Evolutionary conservation across 208 protist species (phyloP).

Genomic region (Angomonas desouzai): DNA sequence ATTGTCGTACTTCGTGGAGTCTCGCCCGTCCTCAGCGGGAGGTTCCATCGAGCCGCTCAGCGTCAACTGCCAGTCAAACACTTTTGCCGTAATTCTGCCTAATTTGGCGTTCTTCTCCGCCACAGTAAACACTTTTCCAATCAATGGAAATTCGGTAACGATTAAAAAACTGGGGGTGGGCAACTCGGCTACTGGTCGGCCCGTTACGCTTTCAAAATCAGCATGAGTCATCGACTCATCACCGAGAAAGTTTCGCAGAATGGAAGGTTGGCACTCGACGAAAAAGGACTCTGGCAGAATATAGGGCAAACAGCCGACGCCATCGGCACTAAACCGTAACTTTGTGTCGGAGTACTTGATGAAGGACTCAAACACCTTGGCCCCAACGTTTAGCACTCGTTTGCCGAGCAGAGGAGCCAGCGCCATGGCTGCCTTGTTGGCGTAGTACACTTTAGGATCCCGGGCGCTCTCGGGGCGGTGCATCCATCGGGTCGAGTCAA

Average conservation of each 20-base stretch:
- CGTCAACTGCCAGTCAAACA: slow-evolving; percentile 58
- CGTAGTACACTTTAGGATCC: slow-evolving; percentile 81
- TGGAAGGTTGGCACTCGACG: slow-evolving; percentile 31
- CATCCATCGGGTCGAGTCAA: slow-evolving; percentile 55
- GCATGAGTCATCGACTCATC: slow-evolving; percentile 27
- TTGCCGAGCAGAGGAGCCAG: slow-evolving; percentile 50
- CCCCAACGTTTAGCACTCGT: slow-evolving; percentile 73
- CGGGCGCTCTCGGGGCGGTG: slow-evolving; percentile 53
- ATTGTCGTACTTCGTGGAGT: too few species aligned
- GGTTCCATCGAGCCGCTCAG: slow-evolving; percentile 20
- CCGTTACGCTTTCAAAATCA: slow-evolving; percentile 35
- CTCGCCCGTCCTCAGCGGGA: too few species aligned
- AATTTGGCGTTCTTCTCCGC: slow-evolving; percentile 46
- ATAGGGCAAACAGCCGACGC: slow-evolving; percentile 39
- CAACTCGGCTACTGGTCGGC: slow-evolving; percentile 17
- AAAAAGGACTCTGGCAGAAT: slow-evolving; percentile 55
- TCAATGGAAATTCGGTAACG: slow-evolving; percentile 29
- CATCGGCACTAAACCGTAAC: slow-evolving; percentile 70
- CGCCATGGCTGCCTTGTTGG: slow-evolving; percentile 37
- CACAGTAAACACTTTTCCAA: slow-evolving; percentile 43
- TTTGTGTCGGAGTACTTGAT: slow-evolving; percentile 80
- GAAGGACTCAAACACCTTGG: slow-evolving; percentile 80
- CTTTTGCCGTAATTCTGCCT: slow-evolving; percentile 57
- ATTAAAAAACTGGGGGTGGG: slow-evolving; percentile 49
- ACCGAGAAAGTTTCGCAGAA: slow-evolving; percentile 37